Evolutionary conservation across 306 rosid species (phyloP).

Genomic region (Sicyos baderoa): DNA sequence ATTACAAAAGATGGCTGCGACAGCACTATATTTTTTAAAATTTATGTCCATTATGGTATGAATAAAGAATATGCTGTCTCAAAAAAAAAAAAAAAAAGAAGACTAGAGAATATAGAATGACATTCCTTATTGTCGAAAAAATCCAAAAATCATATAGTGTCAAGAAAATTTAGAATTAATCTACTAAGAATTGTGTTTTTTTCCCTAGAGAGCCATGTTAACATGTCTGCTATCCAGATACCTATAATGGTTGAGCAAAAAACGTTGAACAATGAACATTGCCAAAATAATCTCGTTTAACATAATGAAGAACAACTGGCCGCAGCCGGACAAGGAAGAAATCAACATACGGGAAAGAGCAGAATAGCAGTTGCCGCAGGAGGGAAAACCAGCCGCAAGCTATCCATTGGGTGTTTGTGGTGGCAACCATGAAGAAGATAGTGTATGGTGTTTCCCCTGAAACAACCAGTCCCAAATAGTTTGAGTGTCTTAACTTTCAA

Average conservation of each 20-base stretch:
- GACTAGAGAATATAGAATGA: too few relatives aligned
- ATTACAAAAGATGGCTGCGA: not conserved
- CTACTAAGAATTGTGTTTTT: too few relatives aligned
- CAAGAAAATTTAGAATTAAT: too few relatives aligned
- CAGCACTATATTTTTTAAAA: too few relatives aligned
- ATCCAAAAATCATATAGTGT: too few relatives aligned
- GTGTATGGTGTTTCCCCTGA: constrained; percentile 83
- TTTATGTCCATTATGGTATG: too few relatives aligned
- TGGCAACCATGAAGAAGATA: constrained; percentile 98
- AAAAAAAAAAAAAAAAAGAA: too few relatives aligned
- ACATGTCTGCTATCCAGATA: too few relatives aligned
- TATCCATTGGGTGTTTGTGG: constrained; percentile 97
- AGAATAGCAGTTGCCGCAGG: constrained; percentile 87
- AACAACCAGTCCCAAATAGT: constrained; percentile 16
- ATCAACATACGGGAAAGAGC: constrained; percentile 51
- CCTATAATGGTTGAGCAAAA: not conserved
- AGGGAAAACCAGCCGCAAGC: constrained; percentile 93
- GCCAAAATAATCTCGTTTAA: not conserved
- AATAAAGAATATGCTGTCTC: too few relatives aligned
- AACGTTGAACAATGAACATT: not conserved
- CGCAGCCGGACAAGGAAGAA: not conserved
- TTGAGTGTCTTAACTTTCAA: not conserved
- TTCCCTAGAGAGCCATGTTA: too few relatives aligned
- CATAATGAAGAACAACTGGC: not conserved
- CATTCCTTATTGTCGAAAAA: too few relatives aligned